Conservation (phyloP, 805 yeast species). For the Suhomyces prunicola region DNA sequence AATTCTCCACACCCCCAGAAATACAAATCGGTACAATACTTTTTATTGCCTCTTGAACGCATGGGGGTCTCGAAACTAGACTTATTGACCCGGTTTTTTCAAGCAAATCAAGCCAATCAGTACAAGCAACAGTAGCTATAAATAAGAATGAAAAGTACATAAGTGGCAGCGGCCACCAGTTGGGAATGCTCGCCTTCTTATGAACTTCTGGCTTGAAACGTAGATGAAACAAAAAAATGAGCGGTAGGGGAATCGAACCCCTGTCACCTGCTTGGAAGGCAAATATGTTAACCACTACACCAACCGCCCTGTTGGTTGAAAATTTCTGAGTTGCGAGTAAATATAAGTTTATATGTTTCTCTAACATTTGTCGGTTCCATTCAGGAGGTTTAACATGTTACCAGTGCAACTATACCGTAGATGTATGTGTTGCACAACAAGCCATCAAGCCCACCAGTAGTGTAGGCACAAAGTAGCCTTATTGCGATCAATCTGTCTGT, state of each 20-base stretch:
- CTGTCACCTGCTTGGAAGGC: constrained; percentile 94
- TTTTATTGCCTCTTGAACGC: constrained; percentile 40
- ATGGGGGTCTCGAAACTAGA: constrained; percentile 11
- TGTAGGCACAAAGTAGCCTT: neutral
- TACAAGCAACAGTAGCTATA: neutral
- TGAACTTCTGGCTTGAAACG: neutral
- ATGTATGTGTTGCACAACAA: neutral
- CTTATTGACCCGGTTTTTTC: neutral
- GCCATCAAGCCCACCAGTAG: neutral
- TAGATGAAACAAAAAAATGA: constrained; percentile 37
- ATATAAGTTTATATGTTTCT: neutral
- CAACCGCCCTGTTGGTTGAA: constrained; percentile 59
- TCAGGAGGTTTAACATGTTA: too few species aligned
- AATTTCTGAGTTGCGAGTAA: too few species aligned
- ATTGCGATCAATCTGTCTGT: neutral
- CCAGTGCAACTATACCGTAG: too few species aligned
- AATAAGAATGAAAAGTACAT: neutral
- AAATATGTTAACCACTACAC: constrained; percentile 90
- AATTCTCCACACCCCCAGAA: constrained; percentile 36
- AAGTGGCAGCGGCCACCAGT: neutral
- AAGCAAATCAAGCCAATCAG: neutral
- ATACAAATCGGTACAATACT: constrained; percentile 41
- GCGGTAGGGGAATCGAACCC: constrained; percentile 94
- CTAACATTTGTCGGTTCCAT: too few species aligned
- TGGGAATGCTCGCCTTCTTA: neutral